Base-by-base conservation (phyloP, 768 basidiomycete species). In the Leccinum boreale region DNA sequence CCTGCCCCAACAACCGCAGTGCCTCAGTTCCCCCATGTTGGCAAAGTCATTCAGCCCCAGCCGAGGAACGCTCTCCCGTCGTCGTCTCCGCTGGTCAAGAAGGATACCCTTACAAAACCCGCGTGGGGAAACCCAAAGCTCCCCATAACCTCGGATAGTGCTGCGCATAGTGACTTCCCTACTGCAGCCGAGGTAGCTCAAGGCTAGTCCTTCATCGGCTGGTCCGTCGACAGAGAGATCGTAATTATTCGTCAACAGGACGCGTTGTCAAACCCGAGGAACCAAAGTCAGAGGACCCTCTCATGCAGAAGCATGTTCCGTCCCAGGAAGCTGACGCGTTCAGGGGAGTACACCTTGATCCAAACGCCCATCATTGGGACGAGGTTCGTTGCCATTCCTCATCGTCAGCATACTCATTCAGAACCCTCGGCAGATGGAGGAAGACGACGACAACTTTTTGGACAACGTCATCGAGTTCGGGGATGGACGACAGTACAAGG, bases 301-400 rank as follows among this genome's bases (percentile, higher is more conserved):
- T 80, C 19, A 72, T 73, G 9, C 70, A 56, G 79, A 8, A 81
- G 81, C 64, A 86, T 87, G 69, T 85, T 85, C 67, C 82, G 44
- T 74, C 85, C 54, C 89, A 94, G 68, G 90, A 92, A 65, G 87
- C 94, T 7, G 96, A 97, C 71, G 89, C 94, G 1, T 99, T 99
- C 74, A 83, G 94, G 39, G 95, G 95, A 0, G 87, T 93, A 1
- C 94, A 98, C 72, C 76, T 98, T 49, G 88, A 97, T 73, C 92
- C 94, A 50, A 95, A 95, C 65, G 86, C 90, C 3, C 90, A 94
- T 68, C 94, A 98, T 69, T 99, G 97, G 97, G 97, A 98, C 65
- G 94, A 97, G 82, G 95, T 98, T 61, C 60, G 90, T 74, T 42
- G 35, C 49, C 59, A 64, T 59, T 53, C 55, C 9, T 55, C 56